Percentiles rank a stretch among this genome's conserved stretches.
These are phyloP conservation scores for Pyronema domesticum DNA, from an alignment of 495 filamentous ascomycete species.

Conservation along the genomic window DNA sequence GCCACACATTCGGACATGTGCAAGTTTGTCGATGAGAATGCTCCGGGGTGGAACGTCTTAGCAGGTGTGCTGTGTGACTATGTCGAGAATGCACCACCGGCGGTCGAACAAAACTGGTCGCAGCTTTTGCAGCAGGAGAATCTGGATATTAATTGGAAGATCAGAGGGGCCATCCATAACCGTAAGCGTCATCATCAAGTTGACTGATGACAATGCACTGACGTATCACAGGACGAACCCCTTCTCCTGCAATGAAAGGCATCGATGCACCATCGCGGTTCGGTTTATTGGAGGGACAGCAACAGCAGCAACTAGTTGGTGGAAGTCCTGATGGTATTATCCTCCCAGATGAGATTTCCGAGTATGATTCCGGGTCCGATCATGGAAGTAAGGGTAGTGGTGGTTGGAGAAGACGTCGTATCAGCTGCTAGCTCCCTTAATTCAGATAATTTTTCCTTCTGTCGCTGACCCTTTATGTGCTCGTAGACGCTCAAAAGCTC, in stretches of 20 bases:
- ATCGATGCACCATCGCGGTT: background rate
- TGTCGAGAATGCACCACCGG: conserved; percentile 38
- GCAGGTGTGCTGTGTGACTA: conserved; percentile 55
- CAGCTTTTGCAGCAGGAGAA: conserved; percentile 30
- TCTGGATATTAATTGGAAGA: background rate
- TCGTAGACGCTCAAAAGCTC: background rate
- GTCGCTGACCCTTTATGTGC: background rate
- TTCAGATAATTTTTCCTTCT: background rate
- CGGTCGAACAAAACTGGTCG: conserved; percentile 44
- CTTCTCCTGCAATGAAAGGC: background rate
- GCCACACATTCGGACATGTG: conserved; percentile 77
- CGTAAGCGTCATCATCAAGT: background rate
- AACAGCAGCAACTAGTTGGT: background rate
- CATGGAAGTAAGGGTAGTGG: background rate
- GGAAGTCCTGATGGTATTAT: background rate
- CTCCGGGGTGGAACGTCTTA: conserved; percentile 58
- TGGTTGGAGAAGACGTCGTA: background rate
- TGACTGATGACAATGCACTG: background rate
- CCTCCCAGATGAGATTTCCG: conserved; percentile 1
- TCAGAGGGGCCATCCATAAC: background rate
- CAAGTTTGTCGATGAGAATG: conserved; percentile 56
- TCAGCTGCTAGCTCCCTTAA: background rate
- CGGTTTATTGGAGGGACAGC: background rate
- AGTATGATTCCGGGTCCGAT: background rate
- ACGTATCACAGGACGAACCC: background rate